Conservation (phyloP, 2,329 filamentous ascomycete species). For the Camillea tinctor region DNA sequence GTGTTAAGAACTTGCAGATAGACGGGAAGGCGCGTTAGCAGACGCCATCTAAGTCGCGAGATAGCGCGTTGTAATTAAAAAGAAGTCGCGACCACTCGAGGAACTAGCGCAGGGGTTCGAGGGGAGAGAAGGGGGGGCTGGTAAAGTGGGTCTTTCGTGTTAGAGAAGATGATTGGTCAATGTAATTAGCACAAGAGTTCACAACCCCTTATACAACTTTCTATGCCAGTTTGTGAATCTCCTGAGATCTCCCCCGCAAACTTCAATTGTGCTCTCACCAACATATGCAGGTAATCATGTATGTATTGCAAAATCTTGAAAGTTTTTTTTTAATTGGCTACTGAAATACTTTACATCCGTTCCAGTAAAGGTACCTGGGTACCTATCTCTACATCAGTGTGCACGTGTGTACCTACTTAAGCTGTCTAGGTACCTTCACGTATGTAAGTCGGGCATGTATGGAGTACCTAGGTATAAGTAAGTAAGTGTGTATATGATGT, state of each 20-base stretch:
- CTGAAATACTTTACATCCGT: too few species aligned
- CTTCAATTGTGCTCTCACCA: slow-evolving; percentile 1
- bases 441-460: too few species aligned
- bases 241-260: slow-evolving; percentile 5
- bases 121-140: slow-evolving; percentile 8
- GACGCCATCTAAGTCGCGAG: slow-evolving; percentile 26
- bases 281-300: too few species aligned
- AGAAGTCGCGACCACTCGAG: slow-evolving; percentile 3
- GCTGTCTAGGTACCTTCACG: too few species aligned
- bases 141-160: slow-evolving; percentile 7
- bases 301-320: too few species aligned
- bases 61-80: slow-evolving; percentile 1
- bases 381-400: too few species aligned
- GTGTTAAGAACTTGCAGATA: slow-evolving; percentile 11
- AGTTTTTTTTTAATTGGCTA: too few species aligned
- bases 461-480: too few species aligned
- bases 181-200: slow-evolving; percentile 22
- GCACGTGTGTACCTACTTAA: too few species aligned
- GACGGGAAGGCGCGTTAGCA: slow-evolving; percentile 15
- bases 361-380: too few species aligned
- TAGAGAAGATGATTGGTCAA: slow-evolving; percentile 19
- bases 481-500: too few species aligned
- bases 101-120: slow-evolving; percentile 13
- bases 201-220: slow-evolving; percentile 21
- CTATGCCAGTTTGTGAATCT: slow-evolving; percentile 19